Base-by-base conservation (phyloP, 2,329 filamentous ascomycete species). In the Ophidiomyces ophidiicola region DNA sequence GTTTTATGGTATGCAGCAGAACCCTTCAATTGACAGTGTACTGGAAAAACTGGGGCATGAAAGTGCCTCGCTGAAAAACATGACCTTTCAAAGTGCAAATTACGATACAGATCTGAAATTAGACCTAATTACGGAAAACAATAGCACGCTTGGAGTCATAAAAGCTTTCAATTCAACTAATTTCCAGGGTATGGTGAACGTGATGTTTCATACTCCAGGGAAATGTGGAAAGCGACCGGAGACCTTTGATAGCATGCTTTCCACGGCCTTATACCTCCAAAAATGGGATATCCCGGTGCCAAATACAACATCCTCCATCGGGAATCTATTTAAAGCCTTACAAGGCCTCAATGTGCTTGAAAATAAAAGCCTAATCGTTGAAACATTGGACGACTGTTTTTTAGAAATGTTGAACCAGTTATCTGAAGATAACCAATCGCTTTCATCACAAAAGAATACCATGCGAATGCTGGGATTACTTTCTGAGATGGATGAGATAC, bases 201-300 rank as follows among this genome's bases (percentile, higher is more conserved):
- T 82, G 4, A 66, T 96, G 17, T 77, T 85, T 42, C 71, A 80
- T 41, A 72, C 68, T 15, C 61, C 72, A 6, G 72, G 75, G 24
- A 69, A 66, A 19, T 71, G 71, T 3, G 66, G 72, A 3, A 53
- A 55, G 20, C 45, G 45, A 5, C 47, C 53, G 2, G 62, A 70
- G 5, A 75, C 74, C 0, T 65, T 82, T 5, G 79, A 85, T 32
- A 80, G 72, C 45, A 84, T 84, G 38, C 80, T 93, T 46, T 73
- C 76, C 38, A 84, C 83, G 4, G 86, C 87, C 14, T 74, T 83
- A 44, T 81, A 80, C 47, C 67, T 96, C 11, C 86, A 90, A 49
- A 80, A 88, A 52, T 98, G 90, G 90, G 87, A 94, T 54, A 70
- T 96, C 14, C 82, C 83, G 10, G 77, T 78, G 0, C 82, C 86